Percentiles rank a stretch among this genome's conserved stretches.
Evolutionary conservation across 306 rosid genomes (phyloP).

Genomic region (Quercus berberidifolia): DNA sequence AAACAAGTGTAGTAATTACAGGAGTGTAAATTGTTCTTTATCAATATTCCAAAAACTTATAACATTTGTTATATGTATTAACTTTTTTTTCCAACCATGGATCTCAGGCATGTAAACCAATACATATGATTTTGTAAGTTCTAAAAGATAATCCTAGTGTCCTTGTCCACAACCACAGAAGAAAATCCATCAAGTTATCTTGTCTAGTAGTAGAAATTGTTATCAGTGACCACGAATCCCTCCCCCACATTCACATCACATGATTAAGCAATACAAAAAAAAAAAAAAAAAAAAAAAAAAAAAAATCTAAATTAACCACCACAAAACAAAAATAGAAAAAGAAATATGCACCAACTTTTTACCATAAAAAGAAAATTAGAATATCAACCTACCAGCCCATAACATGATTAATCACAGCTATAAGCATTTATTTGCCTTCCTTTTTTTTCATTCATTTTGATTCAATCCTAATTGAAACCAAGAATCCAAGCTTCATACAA

Average conservation of each 20-base stretch:
- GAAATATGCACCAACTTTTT: not conserved
- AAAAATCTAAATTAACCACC: not conserved
- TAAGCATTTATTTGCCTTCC: too few species aligned
- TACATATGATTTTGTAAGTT: not conserved
- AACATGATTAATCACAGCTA: not conserved
- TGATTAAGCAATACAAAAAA: not conserved
- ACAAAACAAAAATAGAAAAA: not conserved
- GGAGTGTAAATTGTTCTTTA: not conserved
- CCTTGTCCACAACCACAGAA: not conserved
- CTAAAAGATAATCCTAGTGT: not conserved
- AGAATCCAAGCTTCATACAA: not conserved
- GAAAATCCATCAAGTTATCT: not conserved
- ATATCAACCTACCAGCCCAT: not conserved
- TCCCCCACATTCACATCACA: not conserved
- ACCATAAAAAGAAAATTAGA: not conserved
- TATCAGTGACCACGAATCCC: not conserved
- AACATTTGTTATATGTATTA: not conserved
- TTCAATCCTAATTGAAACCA: not conserved
- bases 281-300: not conserved
- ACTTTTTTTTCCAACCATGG: not conserved
- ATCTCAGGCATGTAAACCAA: not conserved
- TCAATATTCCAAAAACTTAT: not conserved
- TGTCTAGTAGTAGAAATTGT: not conserved
- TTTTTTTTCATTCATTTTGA: too few species aligned
- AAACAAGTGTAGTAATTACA: not conserved